Base-by-base conservation (phyloP, 2,329 filamentous ascomycete species). In the Zymoseptoria passerinii region DNA sequence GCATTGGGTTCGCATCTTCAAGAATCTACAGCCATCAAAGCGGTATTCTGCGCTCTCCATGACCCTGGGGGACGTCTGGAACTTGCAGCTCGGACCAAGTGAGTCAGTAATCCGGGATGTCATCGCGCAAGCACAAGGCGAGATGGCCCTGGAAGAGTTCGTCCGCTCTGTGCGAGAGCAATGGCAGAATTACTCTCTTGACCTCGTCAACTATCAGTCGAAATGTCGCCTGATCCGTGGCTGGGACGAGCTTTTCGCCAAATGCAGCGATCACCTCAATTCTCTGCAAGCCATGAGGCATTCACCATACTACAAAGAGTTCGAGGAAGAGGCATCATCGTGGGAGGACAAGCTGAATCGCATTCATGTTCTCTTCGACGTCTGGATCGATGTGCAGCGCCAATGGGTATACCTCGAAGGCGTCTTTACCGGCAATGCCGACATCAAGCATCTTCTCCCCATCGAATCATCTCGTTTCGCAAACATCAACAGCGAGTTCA, bases 381-480 rank as follows among this genome's bases (percentile, higher is more conserved):
- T 99, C 16, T 99, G 95, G 95, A 99, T 99, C 67, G 95, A 99
- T 75, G 95, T 99, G n/a, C 94, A 99, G 74, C 88, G 95, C 61
- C 94, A 99, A 76, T 99, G 94, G 94, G 94, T 99, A 7, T 99
- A 99, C 73, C 83, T 99, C 4, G 95, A 99, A 76, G 94, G 94
- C 65, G 94, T 99, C 35, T 99, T 99, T 72, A 96, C 92, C 1
- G 94, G 94, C 59, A 99, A 99, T 71, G 92, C 90, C 48, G 94
- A 99, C 70, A 99, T 99, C 79, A 99, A 97, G 76, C 92, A 97
- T 73, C 80, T 99, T 54, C 83, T 99, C 20, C 95, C 95, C 4
- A 92, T 96, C 63, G 94, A 99, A 72, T 96, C 94, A 0, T 92
- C 90, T 9, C 86, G 94, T 58, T 99, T 99, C 77, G 90, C 96